Base-by-base conservation (phyloP, 2,329 filamentous ascomycete species). In the Paecilomyces variotii region DNA sequence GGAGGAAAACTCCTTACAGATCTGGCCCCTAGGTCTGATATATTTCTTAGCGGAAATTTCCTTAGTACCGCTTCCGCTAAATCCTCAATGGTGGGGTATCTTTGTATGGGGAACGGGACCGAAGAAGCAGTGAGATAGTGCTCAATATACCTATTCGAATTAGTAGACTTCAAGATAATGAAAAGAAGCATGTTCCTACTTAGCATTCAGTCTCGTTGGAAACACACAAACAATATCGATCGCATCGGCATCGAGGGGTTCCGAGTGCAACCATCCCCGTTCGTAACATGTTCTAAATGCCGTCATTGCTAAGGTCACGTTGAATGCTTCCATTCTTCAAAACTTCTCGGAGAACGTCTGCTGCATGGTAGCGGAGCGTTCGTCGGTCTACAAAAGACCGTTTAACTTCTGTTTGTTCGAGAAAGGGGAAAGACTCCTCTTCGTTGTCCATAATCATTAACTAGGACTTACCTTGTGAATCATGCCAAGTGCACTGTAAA, bases 121-220 rank as follows among this genome's bases (percentile, higher is more conserved):
- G 39, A 45, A 25, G 49, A 56, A 26, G 25, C 50, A 39, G 51
- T 57, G 12, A 57, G 55, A 45, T 54, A 59, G 25, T 60, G 54
- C 27, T 61, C 53, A 10, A 61, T 57, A 49, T 57, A 60, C 35
- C 57, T 61, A 39, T 60, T 56, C n/a, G 55, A 27, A 30, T 55
- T 35, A 58, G 52, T 11, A 55, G 24, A 34, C 24, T 32, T 45
- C 39, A 50, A 55, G n/a, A 51, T 50, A 52, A 25, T 49, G 57
- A 55, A 28, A 49, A 55, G n/a, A 28, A 55, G n/a, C 35, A 19
- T 19, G 19, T 19, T 28, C 49, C 39, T 53, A 61, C 59, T 61
- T 61, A 24, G 54, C 39, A 56, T 61, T 54, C 34, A 59, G 57
- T 54, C 54, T 59, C 19, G 59, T 56, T 51, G 59, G 57, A 53